These are phyloP conservation scores for Trichoderma cornu-damae DNA, from an alignment of 2,329 filamentous ascomycete genomes.

Conservation along the genomic window DNA sequence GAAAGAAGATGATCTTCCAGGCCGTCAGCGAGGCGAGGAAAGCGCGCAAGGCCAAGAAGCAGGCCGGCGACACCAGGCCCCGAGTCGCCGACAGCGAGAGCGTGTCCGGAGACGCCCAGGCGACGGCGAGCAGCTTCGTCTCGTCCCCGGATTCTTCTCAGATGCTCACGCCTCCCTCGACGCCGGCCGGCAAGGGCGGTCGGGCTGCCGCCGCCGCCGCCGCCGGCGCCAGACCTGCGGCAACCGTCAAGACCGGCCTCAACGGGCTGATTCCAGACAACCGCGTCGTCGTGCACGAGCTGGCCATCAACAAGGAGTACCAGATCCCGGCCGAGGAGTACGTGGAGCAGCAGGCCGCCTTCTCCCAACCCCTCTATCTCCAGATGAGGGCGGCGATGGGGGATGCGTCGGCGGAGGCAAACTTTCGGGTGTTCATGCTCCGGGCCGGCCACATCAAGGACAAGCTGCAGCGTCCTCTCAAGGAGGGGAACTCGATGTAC, in stretches of 20 bases:
- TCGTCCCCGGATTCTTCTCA: slow-evolving; percentile 44
- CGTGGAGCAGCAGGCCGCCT: slow-evolving; percentile 50
- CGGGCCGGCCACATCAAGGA: slow-evolving; percentile 66
- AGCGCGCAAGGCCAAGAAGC: slow-evolving; percentile 58
- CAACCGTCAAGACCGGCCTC: slow-evolving; percentile 37
- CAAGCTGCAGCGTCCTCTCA: slow-evolving; percentile 67
- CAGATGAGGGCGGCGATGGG: slow-evolving; percentile 61
- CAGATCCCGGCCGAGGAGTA: slow-evolving; percentile 60
- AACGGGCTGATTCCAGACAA: slow-evolving; percentile 64
- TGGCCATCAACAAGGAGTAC: slow-evolving; percentile 74
- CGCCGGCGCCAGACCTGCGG: slow-evolving; percentile 34
- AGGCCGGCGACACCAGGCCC: slow-evolving; percentile 64
- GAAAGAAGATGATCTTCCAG: slow-evolving; percentile 67
- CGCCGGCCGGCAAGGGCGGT: slow-evolving; percentile 41
- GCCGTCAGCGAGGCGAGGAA: slow-evolving; percentile 68
- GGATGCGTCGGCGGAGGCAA: slow-evolving; percentile 58
- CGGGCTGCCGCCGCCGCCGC: too few relatives aligned
- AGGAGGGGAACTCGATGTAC: slow-evolving; percentile 67
- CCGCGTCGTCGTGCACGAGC: slow-evolving; percentile 68
- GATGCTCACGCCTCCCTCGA: slow-evolving; percentile 50
- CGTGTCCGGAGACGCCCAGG: slow-evolving; percentile 34
- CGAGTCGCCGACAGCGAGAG: slow-evolving; percentile 56
- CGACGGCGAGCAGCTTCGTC: slow-evolving; percentile 35
- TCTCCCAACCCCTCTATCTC: slow-evolving; percentile 47
- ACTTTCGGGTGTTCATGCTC: slow-evolving; percentile 62